Evolutionary conservation across 345 rosid species (phyloP).

Genomic region (Eucalyptus leucophloia): DNA sequence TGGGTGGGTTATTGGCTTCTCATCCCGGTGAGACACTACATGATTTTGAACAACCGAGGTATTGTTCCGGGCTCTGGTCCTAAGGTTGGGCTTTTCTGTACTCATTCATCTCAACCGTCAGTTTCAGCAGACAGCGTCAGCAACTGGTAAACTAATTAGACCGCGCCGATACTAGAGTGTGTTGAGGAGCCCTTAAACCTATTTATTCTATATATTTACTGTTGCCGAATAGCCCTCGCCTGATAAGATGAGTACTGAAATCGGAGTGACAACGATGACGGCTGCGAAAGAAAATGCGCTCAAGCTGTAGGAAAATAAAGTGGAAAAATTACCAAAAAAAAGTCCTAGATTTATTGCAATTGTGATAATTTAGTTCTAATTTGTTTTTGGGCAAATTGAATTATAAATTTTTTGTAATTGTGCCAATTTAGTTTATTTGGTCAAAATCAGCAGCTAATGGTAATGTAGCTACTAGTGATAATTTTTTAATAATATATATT

Average conservation of each 20-base stretch:
- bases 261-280: rapidly evolving
- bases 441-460: rapidly evolving
- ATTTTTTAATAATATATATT: no score
- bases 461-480: rapidly evolving
- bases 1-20: not conserved
- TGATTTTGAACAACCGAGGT: not conserved
- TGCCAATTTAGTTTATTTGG: rapidly evolving
- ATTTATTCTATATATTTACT: not conserved
- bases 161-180: not conserved
- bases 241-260: not conserved
- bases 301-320: not conserved
- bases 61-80: not conserved
- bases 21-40: not conserved
- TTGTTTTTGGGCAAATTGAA: rapidly evolving
- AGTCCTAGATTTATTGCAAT: rapidly evolving
- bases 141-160: not conserved
- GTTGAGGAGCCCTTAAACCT: not conserved
- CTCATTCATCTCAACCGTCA: not conserved
- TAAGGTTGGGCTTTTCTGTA: not conserved
- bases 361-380: no score
- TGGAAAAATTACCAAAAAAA: no score
- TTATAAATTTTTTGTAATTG: no score
- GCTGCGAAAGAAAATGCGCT: not conserved
- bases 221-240: not conserved
- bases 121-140: not conserved